Evolutionary conservation across 2,329 filamentous ascomycete genomes (phyloP).

Genomic region (Amylocarpus encephaloides): DNA sequence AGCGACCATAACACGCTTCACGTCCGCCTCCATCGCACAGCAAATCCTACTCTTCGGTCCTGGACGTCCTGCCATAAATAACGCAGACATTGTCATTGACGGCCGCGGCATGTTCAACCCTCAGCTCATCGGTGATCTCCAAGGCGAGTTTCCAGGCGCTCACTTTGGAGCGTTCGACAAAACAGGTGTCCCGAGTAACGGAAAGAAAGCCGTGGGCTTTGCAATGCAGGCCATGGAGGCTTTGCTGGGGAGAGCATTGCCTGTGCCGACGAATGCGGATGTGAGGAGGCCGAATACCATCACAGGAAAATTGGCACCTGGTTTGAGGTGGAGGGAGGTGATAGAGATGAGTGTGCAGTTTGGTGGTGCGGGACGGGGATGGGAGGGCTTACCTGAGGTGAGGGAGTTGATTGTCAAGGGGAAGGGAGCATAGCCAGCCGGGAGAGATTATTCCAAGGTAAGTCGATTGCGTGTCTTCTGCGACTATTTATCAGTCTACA

Average conservation of each 20-base stretch:
- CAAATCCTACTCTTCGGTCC: conserved; percentile 30
- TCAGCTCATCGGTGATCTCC: conserved; percentile 26
- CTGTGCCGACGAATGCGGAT: conserved; percentile 29
- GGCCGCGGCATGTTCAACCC: conserved; percentile 28
- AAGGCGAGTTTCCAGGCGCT: conserved; percentile 28
- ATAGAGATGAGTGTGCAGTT: conserved; percentile 30
- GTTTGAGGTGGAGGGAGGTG: conserved; percentile 29
- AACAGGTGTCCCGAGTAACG: conserved; percentile 30
- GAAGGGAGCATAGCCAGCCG: conserved; percentile 9
- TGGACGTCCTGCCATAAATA: conserved; percentile 26
- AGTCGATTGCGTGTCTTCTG: too few species aligned
- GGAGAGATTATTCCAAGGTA: too few species aligned
- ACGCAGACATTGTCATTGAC: conserved; percentile 28
- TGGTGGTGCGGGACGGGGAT: conserved; percentile 28
- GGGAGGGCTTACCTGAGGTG: conserved; percentile 31
- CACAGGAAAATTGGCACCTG: conserved; percentile 29
- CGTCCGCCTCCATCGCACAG: conserved; percentile 29
- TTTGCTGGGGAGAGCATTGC: conserved; percentile 29
- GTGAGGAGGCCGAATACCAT: conserved; percentile 31
- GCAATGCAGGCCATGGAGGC: conserved; percentile 33
- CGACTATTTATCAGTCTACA: too few species aligned
- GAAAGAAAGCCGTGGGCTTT: conserved; percentile 32
- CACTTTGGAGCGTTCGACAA: conserved; percentile 28
- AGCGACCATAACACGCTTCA: conserved; percentile 30
- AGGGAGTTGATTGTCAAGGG: conserved; percentile 29